Percentiles rank a stretch among this genome's conserved stretches.
Conservation (phyloP, 1,284 basidiomycete genomes). For the Ganoderma boninense region DNA sequence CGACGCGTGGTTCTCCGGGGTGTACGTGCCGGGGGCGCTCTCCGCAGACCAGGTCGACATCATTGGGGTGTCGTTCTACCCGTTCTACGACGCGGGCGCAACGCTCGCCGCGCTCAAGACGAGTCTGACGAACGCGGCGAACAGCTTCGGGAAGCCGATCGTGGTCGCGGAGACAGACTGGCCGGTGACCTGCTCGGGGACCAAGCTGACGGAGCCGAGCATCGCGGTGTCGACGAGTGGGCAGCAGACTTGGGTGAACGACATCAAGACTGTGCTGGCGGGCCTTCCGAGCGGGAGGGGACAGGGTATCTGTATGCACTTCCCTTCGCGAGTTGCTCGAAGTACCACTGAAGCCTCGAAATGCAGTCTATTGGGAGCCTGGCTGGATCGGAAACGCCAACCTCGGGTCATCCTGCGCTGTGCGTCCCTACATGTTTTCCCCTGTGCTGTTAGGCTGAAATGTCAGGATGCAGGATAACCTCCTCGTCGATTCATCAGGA, state of each 20-base stretch:
- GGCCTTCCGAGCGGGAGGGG: slow-evolving; percentile 57
- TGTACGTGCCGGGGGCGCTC: slow-evolving; percentile 63
- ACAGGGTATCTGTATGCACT: slow-evolving; percentile 42
- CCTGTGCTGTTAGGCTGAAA: background rate
- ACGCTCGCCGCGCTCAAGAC: slow-evolving; percentile 58
- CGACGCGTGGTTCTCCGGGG: slow-evolving; percentile 57
- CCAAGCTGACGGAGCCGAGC: slow-evolving; percentile 55
- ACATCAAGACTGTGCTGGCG: slow-evolving; percentile 57
- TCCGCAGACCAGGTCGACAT: slow-evolving; percentile 60
- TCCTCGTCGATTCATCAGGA: slow-evolving; percentile 43
- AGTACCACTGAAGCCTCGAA: slow-evolving; percentile 27
- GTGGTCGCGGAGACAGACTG: slow-evolving; percentile 75
- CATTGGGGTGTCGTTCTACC: slow-evolving; percentile 72
- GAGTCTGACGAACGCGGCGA: slow-evolving; percentile 58
- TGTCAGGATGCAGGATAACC: slow-evolving; percentile 40
- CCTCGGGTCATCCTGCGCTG: slow-evolving; percentile 62
- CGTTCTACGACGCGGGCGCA: slow-evolving; percentile 68
- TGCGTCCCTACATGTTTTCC: slow-evolving; percentile 40
- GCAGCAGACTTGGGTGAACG: slow-evolving; percentile 61
- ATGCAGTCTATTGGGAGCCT: slow-evolving; percentile 66
- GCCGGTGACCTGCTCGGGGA: slow-evolving; percentile 59
- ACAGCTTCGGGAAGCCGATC: slow-evolving; percentile 59
- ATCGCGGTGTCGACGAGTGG: slow-evolving; percentile 61
- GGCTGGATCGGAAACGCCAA: slow-evolving; percentile 68
- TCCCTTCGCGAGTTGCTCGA: background rate